phyloP scores from a whole-genome alignment of 805 yeast genomes.

The Grigorovia jiainica region DNA sequence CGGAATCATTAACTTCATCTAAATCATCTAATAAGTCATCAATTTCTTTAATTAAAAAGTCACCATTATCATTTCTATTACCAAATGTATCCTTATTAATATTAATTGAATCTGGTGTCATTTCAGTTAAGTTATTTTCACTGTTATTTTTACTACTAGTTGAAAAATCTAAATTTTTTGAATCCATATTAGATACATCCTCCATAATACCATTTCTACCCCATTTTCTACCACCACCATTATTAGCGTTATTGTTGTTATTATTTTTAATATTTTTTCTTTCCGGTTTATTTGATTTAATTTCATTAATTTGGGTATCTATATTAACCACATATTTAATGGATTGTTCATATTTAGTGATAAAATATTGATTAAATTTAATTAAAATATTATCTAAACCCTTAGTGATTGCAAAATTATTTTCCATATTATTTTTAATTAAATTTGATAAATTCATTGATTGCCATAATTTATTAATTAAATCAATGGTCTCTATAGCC shows the following conservation, averaged over 20 bases:
- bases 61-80: constrained; percentile 38
- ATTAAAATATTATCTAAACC: constrained; percentile 26
- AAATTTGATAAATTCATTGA: constrained; percentile 24
- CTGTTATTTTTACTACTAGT: constrained; percentile 13
- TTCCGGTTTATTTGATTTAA: background rate
- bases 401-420: constrained; percentile 21
- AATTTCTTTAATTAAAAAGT: constrained; percentile 57
- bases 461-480: constrained; percentile 30
- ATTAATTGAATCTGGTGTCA: constrained; percentile 2
- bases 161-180: constrained; percentile 47
- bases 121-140: constrained; percentile 8
- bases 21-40: constrained; percentile 28
- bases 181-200: constrained; percentile 34
- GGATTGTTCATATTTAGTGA: constrained; percentile 25
- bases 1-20: background rate
- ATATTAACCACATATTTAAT: constrained; percentile 6
- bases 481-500: constrained; percentile 33
- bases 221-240: constrained; percentile 46
- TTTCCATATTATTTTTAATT: constrained; percentile 26
- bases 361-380: constrained; percentile 33
- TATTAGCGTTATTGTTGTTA: constrained; percentile 7
- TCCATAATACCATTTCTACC: constrained; percentile 50
- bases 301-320: constrained; percentile 2
- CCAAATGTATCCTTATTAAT: constrained; percentile 33
- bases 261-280: constrained; percentile 10